Percentiles rank a stretch among this genome's conserved stretches.
Conservation (phyloP, 2,329 filamentous ascomycete species). For the Metarhizium guizhouense region DNA sequence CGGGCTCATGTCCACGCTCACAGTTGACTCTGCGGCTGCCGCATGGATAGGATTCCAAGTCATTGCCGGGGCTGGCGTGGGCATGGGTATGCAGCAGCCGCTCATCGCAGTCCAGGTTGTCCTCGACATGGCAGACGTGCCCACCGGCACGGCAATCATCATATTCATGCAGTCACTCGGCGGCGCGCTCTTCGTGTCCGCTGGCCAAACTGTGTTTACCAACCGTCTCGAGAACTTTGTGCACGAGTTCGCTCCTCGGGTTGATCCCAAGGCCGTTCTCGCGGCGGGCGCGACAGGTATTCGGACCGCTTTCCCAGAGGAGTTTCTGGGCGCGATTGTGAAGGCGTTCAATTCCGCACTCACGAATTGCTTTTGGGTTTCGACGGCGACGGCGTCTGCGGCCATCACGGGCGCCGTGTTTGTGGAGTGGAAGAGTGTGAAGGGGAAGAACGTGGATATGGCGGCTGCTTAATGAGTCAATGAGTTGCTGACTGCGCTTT, state of each 20-base stretch:
- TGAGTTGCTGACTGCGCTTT: background rate
- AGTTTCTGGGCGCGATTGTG: constrained; percentile 24
- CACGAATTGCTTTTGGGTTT: constrained; percentile 32
- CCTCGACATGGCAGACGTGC: constrained; percentile 18
- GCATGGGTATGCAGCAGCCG: constrained; percentile 29
- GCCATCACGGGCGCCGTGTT: constrained; percentile 32
- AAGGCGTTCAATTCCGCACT: constrained; percentile 36
- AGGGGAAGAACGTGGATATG: constrained; percentile 38
- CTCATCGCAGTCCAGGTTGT: constrained; percentile 29
- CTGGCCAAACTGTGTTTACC: constrained; percentile 40
- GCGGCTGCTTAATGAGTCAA: background rate
- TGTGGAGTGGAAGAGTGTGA: constrained; percentile 48
- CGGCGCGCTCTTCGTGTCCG: constrained; percentile 36
- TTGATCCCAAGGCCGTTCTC: constrained; percentile 25
- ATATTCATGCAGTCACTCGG: constrained; percentile 28
- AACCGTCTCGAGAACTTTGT: constrained; percentile 34
- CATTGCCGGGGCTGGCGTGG: constrained; percentile 29
- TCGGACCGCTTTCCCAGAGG: constrained; percentile 17
- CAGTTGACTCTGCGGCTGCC: constrained; percentile 19
- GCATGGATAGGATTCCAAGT: constrained; percentile 38
- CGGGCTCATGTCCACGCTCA: constrained; percentile 34
- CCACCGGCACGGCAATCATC: constrained; percentile 12
- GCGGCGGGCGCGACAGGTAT: constrained; percentile 28
- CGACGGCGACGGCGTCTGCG: constrained; percentile 33
- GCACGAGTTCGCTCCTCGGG: constrained; percentile 21